Evolutionary conservation across 106 monocot species (phyloP), one percentile per base, ranked within the genome.

Genomic region (Dendrobium nobile): DNA sequence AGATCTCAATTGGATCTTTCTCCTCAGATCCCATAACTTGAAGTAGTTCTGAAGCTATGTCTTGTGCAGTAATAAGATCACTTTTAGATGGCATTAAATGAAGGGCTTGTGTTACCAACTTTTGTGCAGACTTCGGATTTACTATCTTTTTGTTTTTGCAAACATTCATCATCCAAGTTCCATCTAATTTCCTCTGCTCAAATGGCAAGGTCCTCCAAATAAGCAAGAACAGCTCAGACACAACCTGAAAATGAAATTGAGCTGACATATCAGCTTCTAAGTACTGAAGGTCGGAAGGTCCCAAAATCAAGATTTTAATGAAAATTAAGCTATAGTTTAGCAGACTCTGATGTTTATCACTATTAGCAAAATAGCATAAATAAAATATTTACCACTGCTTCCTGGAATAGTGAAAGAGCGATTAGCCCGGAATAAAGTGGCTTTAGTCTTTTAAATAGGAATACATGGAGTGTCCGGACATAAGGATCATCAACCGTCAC

Each of bases 351-450:
- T 75, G n/a, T 20, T 75, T 20, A 75, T 19, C 20, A 44, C 41
- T 45, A 75, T n/a, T 65, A 44, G 20, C 42, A 76, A 76, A 22
- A 48, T 27, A 76, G 40, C 26, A 48, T 48, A 20, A 70, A 72
- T 44, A 47, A 41, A 67, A 61, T 22, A 70, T 20, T 75, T 88
- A 95, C 98, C 98, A 92, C 92, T 80, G 81, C 85, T 89, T 95
- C 98, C 67, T 73, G 78, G 78, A 85, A 89, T 42, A 89, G 79
- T 51, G 89, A 86, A 20, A 56, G 55, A 40, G 67, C n/a, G 73
- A 91, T 72, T 80, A 91, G 77, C 37, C 73, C 82, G 9, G 80
- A 73, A 78, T 86, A 87, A 28, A 95, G 65, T 77, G 89, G 90
- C 73, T 81, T 87, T 56, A 92, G n/a, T 80, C 61, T 86, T 68